Conservation (phyloP, 2,329 filamentous ascomycete genomes). For the Sphaerulina musiva region DNA sequence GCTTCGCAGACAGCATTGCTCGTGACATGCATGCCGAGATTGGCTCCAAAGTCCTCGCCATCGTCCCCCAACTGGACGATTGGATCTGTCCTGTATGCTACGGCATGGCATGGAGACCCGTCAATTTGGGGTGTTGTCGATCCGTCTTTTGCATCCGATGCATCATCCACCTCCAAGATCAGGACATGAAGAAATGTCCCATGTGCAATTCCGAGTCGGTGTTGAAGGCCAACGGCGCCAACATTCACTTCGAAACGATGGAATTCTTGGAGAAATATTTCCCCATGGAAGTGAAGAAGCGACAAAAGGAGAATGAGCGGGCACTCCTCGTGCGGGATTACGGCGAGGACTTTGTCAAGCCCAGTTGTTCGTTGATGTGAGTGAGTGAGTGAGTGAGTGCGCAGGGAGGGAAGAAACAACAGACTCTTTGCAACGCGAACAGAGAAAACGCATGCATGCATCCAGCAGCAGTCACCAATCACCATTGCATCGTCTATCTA, state of each 20-base stretch:
- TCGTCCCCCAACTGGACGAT: conserved; percentile 77
- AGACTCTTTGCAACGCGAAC: too few species aligned
- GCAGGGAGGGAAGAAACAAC: neutral
- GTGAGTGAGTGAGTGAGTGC: neutral
- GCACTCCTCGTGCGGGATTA: conserved; percentile 55
- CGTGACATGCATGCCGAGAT: conserved; percentile 70
- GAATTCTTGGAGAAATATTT: conserved; percentile 71
- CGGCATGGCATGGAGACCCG: conserved; percentile 70
- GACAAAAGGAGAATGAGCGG: conserved; percentile 61
- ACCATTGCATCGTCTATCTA: too few species aligned
- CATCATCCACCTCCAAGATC: conserved; percentile 70
- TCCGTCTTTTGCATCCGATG: conserved; percentile 82
- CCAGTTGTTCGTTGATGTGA: conserved; percentile 31
- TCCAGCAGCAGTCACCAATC: too few species aligned
- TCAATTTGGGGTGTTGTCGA: conserved; percentile 62
- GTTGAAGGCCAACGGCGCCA: conserved; percentile 60
- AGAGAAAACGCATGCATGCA: neutral
- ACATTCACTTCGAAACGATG: conserved; percentile 60
- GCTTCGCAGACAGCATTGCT: conserved; percentile 62
- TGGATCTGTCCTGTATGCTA: conserved; percentile 77
- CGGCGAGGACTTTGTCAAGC: conserved; percentile 33
- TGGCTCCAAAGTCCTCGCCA: conserved; percentile 61
- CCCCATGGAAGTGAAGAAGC: conserved; percentile 60
- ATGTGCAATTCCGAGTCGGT: conserved; percentile 68
- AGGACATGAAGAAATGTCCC: conserved; percentile 62